Evolutionary conservation across 1,139 yeast species (phyloP), one percentile per base, ranked within the genome.

Genomic region (Diutina mesorugosa): DNA sequence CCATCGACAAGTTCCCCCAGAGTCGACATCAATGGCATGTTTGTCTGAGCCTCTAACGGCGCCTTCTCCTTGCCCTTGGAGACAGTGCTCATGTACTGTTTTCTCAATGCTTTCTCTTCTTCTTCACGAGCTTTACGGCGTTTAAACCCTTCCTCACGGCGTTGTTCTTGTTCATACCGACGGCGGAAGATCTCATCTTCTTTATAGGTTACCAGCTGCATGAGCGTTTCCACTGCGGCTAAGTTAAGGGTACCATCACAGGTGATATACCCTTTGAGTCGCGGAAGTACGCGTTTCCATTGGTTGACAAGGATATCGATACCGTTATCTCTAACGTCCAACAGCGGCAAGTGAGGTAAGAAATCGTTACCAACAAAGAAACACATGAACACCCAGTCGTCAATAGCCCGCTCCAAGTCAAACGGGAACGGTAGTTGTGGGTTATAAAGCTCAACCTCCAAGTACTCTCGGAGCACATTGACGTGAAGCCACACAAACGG

Each of bases 341-440:
- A 76, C 68, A 91, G 96, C 1, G 99, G 99, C 64, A 95, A 79
- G 67, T 93, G 90, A n/a, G 99, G 99, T 66, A 95, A 79, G 82
- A 95, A 95, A 79, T 95, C 99, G 67, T 95, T 95, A 65, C 99
- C 99, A 65, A 95, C 89, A 59, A 93, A 96, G 66, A 89, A 91
- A 84, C 90, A 83, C 65, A 93, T 87, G 59, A 95, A 78, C 62
- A 95, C 89, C 64, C 91, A 90, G 70, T 95, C 99, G 71, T 95
- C 99, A 62, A 95, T 72, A 46, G 91, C 79, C 61, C 91, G 79
- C 69, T 95, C 99, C 70, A 95, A 91, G 69, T 87, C 84, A 65
- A 85, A 93, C 46, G 83, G 85, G 65, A 90, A 90, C 52, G 73
- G 68, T 59, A 85, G 71, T 59, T 83, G 83, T 57, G 80, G 81